phyloP scores from a whole-genome alignment of 169 alveolate genomes.

The Perkinsus chesapeaki region DNA sequence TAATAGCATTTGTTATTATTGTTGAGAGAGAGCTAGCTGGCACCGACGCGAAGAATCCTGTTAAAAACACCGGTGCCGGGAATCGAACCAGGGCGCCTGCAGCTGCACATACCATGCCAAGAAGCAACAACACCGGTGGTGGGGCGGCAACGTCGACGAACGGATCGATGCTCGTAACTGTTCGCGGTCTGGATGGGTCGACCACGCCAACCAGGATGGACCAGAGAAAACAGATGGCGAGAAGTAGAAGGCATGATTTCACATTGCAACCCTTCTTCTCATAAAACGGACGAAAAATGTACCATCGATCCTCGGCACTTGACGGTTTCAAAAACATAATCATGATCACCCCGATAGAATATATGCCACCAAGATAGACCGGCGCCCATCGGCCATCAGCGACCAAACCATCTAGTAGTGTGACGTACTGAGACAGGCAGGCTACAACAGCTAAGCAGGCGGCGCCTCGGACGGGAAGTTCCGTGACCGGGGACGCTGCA shows the following conservation, averaged over 20 bases:
- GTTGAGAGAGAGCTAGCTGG: background rate
- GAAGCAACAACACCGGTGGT: background rate
- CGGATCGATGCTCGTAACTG: background rate
- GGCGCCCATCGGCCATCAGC: background rate
- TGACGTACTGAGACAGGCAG: background rate
- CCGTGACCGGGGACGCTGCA: background rate
- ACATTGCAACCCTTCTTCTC: background rate
- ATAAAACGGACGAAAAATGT: too few species aligned
- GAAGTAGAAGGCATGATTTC: background rate
- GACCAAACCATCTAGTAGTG: background rate
- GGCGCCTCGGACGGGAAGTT: background rate
- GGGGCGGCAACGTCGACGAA: background rate
- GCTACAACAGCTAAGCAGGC: background rate
- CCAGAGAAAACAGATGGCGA: background rate
- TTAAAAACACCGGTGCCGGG: background rate
- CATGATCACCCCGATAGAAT: background rate
- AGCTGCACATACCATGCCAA: background rate
- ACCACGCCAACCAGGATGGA: background rate
- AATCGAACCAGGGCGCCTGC: background rate
- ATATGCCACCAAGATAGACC: background rate
- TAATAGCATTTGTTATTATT: background rate
- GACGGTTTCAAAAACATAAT: background rate
- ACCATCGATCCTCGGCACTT: background rate
- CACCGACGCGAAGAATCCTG: background rate
- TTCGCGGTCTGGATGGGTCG: background rate